Evolutionary conservation across 108 stramenopile species (phyloP), one percentile per base, ranked within the genome.

Genomic region (Cyclotella atomus): DNA sequence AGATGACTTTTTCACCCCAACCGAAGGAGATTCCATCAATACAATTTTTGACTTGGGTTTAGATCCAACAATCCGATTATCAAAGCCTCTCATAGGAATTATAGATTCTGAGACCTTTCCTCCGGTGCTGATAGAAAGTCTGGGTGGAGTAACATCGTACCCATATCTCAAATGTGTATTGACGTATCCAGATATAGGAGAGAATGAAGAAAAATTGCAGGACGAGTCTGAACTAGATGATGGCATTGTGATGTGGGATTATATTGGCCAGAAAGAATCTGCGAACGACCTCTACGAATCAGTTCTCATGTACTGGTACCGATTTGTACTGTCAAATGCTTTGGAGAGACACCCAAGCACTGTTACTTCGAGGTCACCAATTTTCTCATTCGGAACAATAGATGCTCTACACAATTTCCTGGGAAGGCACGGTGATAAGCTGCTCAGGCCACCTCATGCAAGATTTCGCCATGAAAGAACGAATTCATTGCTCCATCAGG

Each of bases 281-380:
- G 71, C 71, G 3, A 35, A 68, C 21, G 76, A 82, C 65, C 24
- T 82, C 2, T 82, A 33, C 46, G 76, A 82, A 36, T 77, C 81
- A 1, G 60, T 82, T 8, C 33, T 82, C 36, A 77, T 77, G 76
- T 77, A 77, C 44, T 82, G 76, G 76, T 77, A 77, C 57, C 65
- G 81, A 62, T 68, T 66, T 34, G 64, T 73, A 3, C 28, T 82
- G 24, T 65, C 81, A 12, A 34, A 68, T 54, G 47, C 49, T 16
- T 50, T 68, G 23, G 25, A 27, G 24, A 35, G 43, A 9, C 47
- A 68, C 17, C 12, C 46, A 24, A n/a, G 30, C 23, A 33, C 60
- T 34, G 50, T 8, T 34, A 36, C 15, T 20, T 50, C 35, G 45
- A 69, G 60, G 25, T 71, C 71, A 44, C 79, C 79, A 24, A 32